Evolutionary conservation across 2,329 filamentous ascomycete genomes (phyloP).

Genomic region (Cercospora citrullina): DNA sequence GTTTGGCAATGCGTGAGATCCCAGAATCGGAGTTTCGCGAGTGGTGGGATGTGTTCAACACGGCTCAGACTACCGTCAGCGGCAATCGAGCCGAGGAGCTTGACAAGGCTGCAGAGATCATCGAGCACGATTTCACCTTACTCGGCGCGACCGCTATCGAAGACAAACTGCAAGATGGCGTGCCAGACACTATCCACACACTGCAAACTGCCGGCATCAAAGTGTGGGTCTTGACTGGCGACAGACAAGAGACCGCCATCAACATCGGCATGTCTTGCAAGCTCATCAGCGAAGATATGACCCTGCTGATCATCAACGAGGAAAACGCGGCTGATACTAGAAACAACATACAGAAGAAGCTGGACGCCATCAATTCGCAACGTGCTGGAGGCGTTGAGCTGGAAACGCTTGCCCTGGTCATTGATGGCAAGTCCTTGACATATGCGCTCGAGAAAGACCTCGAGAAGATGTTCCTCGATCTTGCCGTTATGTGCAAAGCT

Average conservation of each 20-base stretch:
- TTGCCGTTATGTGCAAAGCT: slow-evolving; percentile 96
- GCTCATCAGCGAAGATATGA: slow-evolving; percentile 98
- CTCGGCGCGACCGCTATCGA: slow-evolving; percentile 96
- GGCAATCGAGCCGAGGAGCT: slow-evolving; percentile 92
- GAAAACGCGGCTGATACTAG: slow-evolving; percentile 75
- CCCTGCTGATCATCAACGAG: slow-evolving; percentile 92
- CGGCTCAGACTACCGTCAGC: slow-evolving; percentile 82
- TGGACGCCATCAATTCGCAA: slow-evolving; percentile 85
- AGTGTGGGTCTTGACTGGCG: slow-evolving; percentile 96
- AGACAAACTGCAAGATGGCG: slow-evolving; percentile 93
- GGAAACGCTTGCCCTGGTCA: slow-evolving; percentile 86
- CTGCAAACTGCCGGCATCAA: slow-evolving; percentile 97
- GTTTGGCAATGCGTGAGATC: slow-evolving; percentile 89
- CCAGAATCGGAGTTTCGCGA: slow-evolving; percentile 84
- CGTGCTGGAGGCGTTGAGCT: slow-evolving; percentile 72
- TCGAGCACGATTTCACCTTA: slow-evolving; percentile 87
- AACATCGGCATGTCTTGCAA: slow-evolving; percentile 99
- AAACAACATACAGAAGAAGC: slow-evolving; percentile 89
- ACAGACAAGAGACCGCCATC: slow-evolving; percentile 97
- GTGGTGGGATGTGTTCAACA: slow-evolving; percentile 84
- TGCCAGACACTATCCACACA: slow-evolving; percentile 96
- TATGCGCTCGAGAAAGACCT: slow-evolving; percentile 90
- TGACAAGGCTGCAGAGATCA: slow-evolving; percentile 94
- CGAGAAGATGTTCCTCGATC: slow-evolving; percentile 88
- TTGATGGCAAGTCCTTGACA: slow-evolving; percentile 93